These are phyloP conservation scores for Cicer pinnatifidum DNA, from an alignment of 306 rosid genomes.

Conservation along the genomic window DNA sequence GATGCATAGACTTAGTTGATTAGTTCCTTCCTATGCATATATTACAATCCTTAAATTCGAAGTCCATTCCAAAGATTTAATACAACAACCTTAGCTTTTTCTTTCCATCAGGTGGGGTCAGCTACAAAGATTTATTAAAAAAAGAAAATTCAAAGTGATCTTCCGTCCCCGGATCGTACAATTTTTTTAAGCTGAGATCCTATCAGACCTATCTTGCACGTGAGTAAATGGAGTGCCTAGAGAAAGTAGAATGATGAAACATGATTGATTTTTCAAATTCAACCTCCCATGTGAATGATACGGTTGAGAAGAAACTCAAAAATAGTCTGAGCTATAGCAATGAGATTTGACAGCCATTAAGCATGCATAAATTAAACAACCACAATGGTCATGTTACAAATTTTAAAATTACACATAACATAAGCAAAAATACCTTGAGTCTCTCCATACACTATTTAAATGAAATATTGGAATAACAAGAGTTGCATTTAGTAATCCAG, in stretches of 20 bases:
- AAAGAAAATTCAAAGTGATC: slow-evolving; percentile 27
- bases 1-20: not conserved
- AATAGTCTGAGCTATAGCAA: slow-evolving; percentile 1
- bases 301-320: slow-evolving; percentile 9
- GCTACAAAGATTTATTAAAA: slow-evolving; percentile 26
- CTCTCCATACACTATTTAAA: slow-evolving; percentile 97
- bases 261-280: slow-evolving; percentile 18
- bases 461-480: slow-evolving; percentile 94
- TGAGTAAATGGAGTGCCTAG: slow-evolving; percentile 21
- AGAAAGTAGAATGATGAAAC: slow-evolving; percentile 39
- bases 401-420: slow-evolving; percentile 27
- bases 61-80: slow-evolving; percentile 36
- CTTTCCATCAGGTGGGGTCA: not conserved
- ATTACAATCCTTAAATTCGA: slow-evolving; percentile 20
- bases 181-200: slow-evolving; percentile 21
- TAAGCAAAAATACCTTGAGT: slow-evolving; percentile 67
- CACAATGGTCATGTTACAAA: slow-evolving; percentile 33
- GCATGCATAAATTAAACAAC: slow-evolving; percentile 33
- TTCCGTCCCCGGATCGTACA: slow-evolving; percentile 6
- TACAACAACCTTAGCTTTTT: slow-evolving; percentile 2
- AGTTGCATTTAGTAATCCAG: slow-evolving; percentile 92
- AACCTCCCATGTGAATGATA: slow-evolving; percentile 26
- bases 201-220: slow-evolving; percentile 13
- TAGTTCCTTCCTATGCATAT: slow-evolving; percentile 30
- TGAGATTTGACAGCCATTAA: slow-evolving; percentile 21